phyloP scores from a whole-genome alignment of 805 yeast species.

The Wickerhamiella azymoides region DNA sequence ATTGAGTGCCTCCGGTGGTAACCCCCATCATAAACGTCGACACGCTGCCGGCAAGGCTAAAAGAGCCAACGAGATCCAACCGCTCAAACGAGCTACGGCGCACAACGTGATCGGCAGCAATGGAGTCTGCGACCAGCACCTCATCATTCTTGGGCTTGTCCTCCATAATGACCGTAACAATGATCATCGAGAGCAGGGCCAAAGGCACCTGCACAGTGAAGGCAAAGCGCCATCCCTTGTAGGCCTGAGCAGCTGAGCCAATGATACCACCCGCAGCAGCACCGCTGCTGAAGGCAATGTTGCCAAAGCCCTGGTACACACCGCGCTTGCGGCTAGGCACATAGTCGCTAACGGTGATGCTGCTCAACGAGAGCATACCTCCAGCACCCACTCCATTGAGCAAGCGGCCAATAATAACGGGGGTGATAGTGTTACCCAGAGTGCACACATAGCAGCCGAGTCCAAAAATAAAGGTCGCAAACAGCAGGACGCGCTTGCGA shows the following conservation, averaged over 20 bases:
- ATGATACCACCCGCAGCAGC: conserved; percentile 53
- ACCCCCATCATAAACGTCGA: conserved; percentile 49
- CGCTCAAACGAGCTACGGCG: conserved; percentile 36
- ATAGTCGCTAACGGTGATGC: conserved; percentile 64
- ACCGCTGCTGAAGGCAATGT: conserved; percentile 64
- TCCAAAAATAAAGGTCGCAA: conserved; percentile 32
- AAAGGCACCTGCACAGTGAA: conserved; percentile 30
- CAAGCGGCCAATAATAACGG: conserved; percentile 58
- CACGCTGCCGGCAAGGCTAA: conserved; percentile 43
- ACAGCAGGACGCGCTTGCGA: conserved; percentile 28
- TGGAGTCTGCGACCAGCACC: conserved; percentile 13
- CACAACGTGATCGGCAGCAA: conserved; percentile 22
- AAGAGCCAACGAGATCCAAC: conserved; percentile 53
- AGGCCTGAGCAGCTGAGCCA: conserved; percentile 40
- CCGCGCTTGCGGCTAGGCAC: conserved; percentile 69
- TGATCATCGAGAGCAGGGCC: conserved; percentile 26
- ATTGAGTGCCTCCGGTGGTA: conserved; percentile 48
- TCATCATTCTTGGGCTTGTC: conserved; percentile 18
- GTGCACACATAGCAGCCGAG: conserved; percentile 41
- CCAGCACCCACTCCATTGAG: conserved; percentile 89
- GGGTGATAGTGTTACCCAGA: conserved; percentile 36
- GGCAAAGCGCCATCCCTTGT: conserved; percentile 50
- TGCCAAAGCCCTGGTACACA: conserved; percentile 68
- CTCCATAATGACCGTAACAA: conserved; percentile 21
- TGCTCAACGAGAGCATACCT: conserved; percentile 61